These are phyloP conservation scores for Chlamydomonas asymmetrica DNA, from an alignment of 139 green algal species.

Conservation along the genomic window DNA sequence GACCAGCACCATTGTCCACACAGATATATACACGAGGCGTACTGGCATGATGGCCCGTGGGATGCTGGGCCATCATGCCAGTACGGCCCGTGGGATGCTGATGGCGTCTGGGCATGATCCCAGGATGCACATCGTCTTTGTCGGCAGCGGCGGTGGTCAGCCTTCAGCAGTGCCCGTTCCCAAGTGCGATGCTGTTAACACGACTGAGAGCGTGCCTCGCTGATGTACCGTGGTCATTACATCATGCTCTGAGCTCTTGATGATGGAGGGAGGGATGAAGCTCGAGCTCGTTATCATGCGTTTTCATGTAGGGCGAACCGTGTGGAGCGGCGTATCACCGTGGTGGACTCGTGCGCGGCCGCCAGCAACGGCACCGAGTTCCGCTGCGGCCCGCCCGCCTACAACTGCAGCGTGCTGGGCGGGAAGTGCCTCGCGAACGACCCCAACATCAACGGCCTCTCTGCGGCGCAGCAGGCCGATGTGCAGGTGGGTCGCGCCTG, in stretches of 20 bases:
- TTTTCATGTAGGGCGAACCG: neutral
- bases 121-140: too few species aligned
- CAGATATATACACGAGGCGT: neutral
- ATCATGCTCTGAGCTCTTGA: too few species aligned
- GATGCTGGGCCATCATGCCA: too few species aligned
- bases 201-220: too few species aligned
- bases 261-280: neutral
- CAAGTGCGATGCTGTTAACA: neutral
- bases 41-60: too few species aligned
- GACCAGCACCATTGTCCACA: neutral
- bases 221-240: too few species aligned
- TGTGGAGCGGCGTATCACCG: constrained; percentile 10
- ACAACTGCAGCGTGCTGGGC: constrained; percentile 24
- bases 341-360: constrained; percentile 30
- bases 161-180: neutral
- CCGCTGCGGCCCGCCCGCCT: constrained; percentile 16
- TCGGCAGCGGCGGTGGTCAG: too few species aligned
- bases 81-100: too few species aligned
- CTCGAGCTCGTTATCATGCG: neutral
- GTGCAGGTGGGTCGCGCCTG: neutral
- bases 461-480: neutral
- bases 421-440: neutral
- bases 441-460: neutral
- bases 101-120: too few species aligned
- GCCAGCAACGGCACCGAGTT: constrained; percentile 14